These are phyloP conservation scores for Trichoderma pleuroti DNA, from an alignment of 2,329 filamentous ascomycete genomes.

Conservation along the genomic window DNA sequence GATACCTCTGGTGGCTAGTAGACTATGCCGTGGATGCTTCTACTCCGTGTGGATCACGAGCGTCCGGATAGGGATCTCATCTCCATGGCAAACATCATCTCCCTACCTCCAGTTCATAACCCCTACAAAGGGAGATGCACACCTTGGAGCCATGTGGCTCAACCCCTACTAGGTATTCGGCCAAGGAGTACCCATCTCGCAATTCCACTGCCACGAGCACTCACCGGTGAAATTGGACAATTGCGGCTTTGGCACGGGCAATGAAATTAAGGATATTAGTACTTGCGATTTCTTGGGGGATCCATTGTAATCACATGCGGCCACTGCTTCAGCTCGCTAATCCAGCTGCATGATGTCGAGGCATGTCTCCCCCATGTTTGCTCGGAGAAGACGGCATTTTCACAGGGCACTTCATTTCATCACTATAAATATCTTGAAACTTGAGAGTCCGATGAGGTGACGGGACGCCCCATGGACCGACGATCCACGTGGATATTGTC, in stretches of 20 bases:
- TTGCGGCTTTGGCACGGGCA: neutral
- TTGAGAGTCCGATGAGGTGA: neutral
- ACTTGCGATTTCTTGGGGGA: neutral
- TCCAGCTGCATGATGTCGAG: neutral
- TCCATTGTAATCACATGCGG: neutral
- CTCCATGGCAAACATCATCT: neutral
- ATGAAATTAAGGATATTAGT: neutral
- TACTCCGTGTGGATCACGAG: neutral
- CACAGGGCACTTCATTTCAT: neutral
- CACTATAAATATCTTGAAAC: neutral
- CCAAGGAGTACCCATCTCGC: neutral
- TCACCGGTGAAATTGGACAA: neutral
- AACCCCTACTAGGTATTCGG: neutral
- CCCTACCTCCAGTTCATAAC: neutral
- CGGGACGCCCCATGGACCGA: neutral
- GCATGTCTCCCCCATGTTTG: neutral
- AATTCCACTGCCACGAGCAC: neutral
- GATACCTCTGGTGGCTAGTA: neutral
- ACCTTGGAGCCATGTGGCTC: neutral
- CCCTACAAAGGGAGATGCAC: neutral
- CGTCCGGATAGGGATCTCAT: neutral
- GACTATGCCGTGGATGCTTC: neutral
- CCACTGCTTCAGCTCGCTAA: neutral
- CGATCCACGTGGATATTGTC: neutral
- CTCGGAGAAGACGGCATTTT: neutral